These are phyloP conservation scores for Fusarium sp. DNA, from an alignment of 2,329 filamentous ascomycete species.

Conservation along the genomic window DNA sequence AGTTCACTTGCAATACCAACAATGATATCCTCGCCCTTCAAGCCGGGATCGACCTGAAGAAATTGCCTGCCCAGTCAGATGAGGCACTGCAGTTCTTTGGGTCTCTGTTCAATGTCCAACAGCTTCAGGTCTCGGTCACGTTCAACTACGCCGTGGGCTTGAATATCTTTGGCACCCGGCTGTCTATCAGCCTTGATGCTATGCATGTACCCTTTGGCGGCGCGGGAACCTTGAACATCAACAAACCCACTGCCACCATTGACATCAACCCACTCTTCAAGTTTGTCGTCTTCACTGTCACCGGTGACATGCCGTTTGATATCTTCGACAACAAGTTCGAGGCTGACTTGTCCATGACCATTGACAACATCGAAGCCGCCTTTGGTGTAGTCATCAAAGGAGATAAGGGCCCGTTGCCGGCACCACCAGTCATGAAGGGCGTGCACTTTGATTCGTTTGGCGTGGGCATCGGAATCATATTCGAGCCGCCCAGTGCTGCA, in stretches of 20 bases:
- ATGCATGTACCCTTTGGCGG: neutral
- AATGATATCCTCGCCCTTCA: neutral
- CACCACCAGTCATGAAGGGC: neutral
- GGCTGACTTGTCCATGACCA: neutral
- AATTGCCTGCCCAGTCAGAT: neutral
- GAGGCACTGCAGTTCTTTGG: neutral
- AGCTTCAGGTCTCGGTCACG: neutral
- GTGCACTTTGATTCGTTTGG: conserved; percentile 1
- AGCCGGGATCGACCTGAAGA: neutral
- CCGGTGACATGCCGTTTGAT: neutral
- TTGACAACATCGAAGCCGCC: neutral
- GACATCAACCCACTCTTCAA: neutral
- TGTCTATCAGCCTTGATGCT: neutral
- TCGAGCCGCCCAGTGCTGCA: neutral
- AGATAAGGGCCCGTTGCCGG: neutral
- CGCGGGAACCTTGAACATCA: neutral
- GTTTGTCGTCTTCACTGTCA: neutral
- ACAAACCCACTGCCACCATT: neutral
- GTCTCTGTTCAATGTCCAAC: neutral
- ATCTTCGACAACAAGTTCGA: neutral
- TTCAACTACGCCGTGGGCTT: neutral
- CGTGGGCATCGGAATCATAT: neutral
- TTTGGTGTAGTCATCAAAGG: neutral
- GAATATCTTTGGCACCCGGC: neutral
- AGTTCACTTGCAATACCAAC: neutral